These are phyloP conservation scores for Saturnispora besseyi DNA, from an alignment of 805 yeast genomes.

Conservation along the genomic window DNA sequence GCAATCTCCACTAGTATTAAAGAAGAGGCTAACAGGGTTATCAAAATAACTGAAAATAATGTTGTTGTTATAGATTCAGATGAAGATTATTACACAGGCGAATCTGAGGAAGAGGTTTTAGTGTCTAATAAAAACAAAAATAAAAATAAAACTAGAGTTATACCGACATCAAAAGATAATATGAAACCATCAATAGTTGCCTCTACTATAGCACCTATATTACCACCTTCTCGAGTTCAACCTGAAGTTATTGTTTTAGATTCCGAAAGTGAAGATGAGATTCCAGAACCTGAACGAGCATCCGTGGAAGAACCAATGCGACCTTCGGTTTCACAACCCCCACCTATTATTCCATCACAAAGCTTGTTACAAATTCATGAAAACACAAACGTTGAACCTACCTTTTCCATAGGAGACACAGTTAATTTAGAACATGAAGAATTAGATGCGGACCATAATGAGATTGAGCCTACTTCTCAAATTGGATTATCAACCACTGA, in stretches of 20 bases:
- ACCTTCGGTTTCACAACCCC: too few species aligned
- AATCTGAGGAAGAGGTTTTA: not conserved
- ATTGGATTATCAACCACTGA: not conserved
- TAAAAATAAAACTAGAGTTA: not conserved
- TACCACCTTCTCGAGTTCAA: not conserved
- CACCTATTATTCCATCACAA: not conserved
- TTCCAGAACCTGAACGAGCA: not conserved
- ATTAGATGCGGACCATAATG: too few species aligned
- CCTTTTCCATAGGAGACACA: not conserved
- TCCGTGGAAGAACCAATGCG: not conserved
- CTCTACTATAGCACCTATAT: not conserved
- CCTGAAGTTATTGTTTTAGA: conserved; percentile 3
- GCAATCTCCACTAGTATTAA: conserved; percentile 2
- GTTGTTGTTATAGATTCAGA: conserved; percentile 9
- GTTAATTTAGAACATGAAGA: too few species aligned
- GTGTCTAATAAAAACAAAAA: not conserved
- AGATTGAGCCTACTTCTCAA: not conserved
- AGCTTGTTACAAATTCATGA: too few species aligned
- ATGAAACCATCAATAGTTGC: not conserved
- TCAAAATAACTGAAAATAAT: conserved; percentile 3
- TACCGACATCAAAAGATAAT: not conserved
- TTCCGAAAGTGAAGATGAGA: conserved; percentile 1
- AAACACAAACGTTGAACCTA: not conserved
- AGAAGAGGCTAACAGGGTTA: conserved; percentile 9
- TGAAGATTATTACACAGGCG: not conserved